Evolutionary conservation across 306 rosid genomes (phyloP).

Genomic region (Trifolium subterraneum): DNA sequence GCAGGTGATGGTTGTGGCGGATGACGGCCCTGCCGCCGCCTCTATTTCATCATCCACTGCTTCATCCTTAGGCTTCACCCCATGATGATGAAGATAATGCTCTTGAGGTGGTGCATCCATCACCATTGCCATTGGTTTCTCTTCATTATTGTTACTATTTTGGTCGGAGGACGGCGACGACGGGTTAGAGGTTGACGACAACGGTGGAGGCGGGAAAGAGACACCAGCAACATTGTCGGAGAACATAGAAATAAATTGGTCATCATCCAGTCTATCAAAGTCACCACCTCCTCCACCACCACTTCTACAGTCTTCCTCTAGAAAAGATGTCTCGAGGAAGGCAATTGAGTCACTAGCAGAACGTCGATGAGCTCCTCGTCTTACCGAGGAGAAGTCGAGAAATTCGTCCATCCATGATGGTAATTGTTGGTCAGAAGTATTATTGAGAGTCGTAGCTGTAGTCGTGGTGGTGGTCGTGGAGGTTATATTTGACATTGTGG

Average conservation of each 20-base stretch:
- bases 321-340: constrained; percentile 66
- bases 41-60: constrained; percentile 69
- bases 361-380: constrained; percentile 76
- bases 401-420: constrained; percentile 81
- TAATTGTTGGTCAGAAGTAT: not conserved
- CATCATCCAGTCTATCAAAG: constrained; percentile 81
- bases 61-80: constrained; percentile 62
- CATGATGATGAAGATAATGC: constrained; percentile 4
- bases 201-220: constrained; percentile 44
- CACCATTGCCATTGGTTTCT: constrained; percentile 51
- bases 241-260: constrained; percentile 86
- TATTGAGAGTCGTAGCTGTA: not conserved
- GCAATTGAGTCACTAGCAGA: constrained; percentile 87
- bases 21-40: constrained; percentile 33
- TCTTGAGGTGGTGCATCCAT: constrained; percentile 30
- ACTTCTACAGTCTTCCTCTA: constrained; percentile 62
- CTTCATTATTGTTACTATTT: constrained; percentile 70
- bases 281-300: constrained; percentile 37
- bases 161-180: constrained; percentile 90
- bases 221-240: constrained; percentile 60
- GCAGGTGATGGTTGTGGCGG: constrained; percentile 43
- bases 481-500: constrained; percentile 48
- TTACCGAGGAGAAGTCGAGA: constrained; percentile 76
- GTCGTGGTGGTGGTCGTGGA: constrained; percentile 11
- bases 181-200: constrained; percentile 57